Evolutionary conservation across 352 stramenopile genomes (phyloP).

Genomic region (Globisporangium cylindrosporum): DNA sequence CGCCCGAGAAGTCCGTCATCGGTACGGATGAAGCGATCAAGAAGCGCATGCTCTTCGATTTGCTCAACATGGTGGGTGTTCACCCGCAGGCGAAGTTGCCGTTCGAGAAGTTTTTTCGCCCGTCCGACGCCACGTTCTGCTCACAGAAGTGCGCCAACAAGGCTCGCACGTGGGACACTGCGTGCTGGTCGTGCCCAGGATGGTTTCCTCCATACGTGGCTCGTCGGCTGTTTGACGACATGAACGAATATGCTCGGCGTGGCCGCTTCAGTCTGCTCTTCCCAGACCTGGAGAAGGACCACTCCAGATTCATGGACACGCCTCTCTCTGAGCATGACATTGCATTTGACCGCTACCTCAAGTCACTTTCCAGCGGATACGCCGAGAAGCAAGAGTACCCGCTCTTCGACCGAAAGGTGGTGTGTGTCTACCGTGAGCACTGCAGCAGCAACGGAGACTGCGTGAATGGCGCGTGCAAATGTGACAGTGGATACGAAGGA

Average conservation of each 20-base stretch:
- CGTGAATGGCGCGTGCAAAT: slow-evolving; percentile 74
- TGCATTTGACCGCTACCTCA: slow-evolving; percentile 72
- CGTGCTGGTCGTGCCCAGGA: slow-evolving; percentile 73
- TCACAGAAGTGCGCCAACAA: slow-evolving; percentile 59
- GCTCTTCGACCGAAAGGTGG: slow-evolving; percentile 35
- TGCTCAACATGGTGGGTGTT: slow-evolving; percentile 67
- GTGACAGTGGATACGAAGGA: slow-evolving; percentile 71
- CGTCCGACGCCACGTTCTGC: slow-evolving; percentile 48
- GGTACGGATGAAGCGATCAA: slow-evolving; percentile 73
- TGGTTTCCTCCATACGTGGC: slow-evolving; percentile 71
- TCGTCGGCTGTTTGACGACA: slow-evolving; percentile 43
- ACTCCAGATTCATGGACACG: slow-evolving; percentile 54
- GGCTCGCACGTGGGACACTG: slow-evolving; percentile 55
- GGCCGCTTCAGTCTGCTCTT: slow-evolving; percentile 71
- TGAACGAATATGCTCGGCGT: slow-evolving; percentile 64
- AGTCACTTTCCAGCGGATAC: slow-evolving; percentile 55
- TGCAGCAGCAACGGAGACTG: slow-evolving; percentile 82
- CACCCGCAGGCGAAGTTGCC: slow-evolving; percentile 52
- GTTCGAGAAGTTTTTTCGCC: slow-evolving; percentile 64
- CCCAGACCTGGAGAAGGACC: slow-evolving; percentile 56
- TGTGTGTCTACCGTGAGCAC: slow-evolving; percentile 78
- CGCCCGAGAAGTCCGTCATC: slow-evolving; percentile 42
- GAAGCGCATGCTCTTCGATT: slow-evolving; percentile 54
- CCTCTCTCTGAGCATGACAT: slow-evolving; percentile 60
- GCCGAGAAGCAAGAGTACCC: slow-evolving; percentile 39